Conservation (phyloP, 2,329 filamentous ascomycete species). For the Bisporella sp. region DNA sequence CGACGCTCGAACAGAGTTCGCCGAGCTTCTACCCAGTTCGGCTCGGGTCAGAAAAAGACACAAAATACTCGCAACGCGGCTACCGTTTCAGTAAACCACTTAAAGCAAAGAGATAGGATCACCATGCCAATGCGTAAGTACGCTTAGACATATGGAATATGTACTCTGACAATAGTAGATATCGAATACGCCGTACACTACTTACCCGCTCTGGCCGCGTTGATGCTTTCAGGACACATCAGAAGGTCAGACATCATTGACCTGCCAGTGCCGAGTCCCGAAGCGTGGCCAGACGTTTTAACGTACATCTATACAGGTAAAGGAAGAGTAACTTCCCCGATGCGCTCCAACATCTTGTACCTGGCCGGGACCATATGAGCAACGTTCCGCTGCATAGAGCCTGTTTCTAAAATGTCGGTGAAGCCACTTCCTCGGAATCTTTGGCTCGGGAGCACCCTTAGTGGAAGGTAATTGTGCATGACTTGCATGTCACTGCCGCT, state of each 20-base stretch:
- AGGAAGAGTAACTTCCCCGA: conserved; percentile 37
- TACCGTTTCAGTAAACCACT: neutral
- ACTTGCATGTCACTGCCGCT: neutral
- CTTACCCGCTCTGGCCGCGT: conserved; percentile 46
- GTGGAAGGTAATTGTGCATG: neutral
- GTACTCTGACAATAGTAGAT: conserved; percentile 29
- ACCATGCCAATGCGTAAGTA: conserved; percentile 40
- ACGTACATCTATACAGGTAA: conserved; percentile 47
- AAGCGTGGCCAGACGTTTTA: conserved; percentile 49
- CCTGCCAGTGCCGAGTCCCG: conserved; percentile 49
- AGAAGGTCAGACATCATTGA: conserved; percentile 46
- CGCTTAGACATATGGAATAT: neutral
- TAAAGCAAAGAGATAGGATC: conserved; percentile 16
- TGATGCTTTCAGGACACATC: conserved; percentile 48
- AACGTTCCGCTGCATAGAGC: neutral
- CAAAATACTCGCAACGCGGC: too few relatives aligned
- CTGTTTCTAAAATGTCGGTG: neutral
- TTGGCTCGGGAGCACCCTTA: neutral
- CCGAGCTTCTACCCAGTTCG: conserved; percentile 10
- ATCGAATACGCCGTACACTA: conserved; percentile 39
- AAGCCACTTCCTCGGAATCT: neutral
- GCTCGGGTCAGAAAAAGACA: too few relatives aligned
- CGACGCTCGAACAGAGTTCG: conserved; percentile 15
- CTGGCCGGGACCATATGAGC: conserved; percentile 38
- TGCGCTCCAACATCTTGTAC: conserved; percentile 46